phyloP scores from a whole-genome alignment of 2,329 filamentous ascomycete genomes.

The Trichoderma breve region DNA sequence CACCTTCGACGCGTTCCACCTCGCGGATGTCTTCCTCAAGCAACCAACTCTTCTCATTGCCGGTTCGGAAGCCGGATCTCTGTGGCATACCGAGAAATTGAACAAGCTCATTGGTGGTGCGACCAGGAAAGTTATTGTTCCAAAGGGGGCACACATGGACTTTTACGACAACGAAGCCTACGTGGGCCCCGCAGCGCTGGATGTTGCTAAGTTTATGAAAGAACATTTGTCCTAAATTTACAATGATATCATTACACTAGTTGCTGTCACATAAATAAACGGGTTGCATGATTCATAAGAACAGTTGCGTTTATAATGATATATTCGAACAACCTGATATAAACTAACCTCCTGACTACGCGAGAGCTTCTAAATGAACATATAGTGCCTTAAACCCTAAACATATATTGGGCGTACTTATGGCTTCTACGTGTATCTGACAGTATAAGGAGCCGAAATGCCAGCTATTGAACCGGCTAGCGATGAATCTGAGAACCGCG shows the following conservation, averaged over 20 bases:
- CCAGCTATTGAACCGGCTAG: background rate
- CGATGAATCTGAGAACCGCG: background rate
- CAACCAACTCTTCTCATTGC: background rate
- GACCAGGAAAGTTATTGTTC: background rate
- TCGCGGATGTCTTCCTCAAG: background rate
- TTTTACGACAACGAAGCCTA: background rate
- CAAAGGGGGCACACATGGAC: background rate
- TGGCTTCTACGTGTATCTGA: no score
- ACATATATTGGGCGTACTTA: no score
- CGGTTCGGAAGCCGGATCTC: background rate
- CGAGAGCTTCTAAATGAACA: no score
- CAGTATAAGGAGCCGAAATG: no score
- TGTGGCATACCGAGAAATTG: background rate
- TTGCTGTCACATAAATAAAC: background rate
- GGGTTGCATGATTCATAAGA: no score
- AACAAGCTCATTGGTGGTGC: background rate
- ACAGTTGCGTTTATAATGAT: no score
- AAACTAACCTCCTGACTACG: no score
- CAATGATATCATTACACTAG: background rate
- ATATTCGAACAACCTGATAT: no score
- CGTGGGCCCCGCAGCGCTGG: background rate
- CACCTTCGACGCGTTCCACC: background rate
- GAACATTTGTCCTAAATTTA: background rate
- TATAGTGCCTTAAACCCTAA: no score
- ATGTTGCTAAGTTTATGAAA: background rate